phyloP scores from a whole-genome alignment of 345 rosid species.

The Ceriops decandra region DNA sequence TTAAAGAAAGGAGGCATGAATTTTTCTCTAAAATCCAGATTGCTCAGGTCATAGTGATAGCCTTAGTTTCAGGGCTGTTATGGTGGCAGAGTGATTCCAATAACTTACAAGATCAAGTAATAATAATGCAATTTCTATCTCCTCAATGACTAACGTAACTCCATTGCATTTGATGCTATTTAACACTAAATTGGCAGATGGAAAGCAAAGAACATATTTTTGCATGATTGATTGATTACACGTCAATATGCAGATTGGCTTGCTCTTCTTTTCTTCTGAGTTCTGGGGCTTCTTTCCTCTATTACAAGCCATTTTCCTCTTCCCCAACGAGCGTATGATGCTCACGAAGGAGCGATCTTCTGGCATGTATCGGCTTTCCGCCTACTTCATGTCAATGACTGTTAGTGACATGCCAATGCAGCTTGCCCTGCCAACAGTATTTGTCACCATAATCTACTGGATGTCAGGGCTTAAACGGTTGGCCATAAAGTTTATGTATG shows the following conservation, averaged over 20 bases:
- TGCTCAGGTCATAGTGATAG: conserved; percentile 31
- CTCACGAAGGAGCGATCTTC: conserved; percentile 81
- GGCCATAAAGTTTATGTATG: conserved; percentile 32
- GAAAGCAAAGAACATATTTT: neutral
- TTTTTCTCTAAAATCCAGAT: conserved; percentile 39
- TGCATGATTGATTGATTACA: neutral
- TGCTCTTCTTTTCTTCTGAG: conserved; percentile 58
- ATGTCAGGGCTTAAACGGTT: conserved; percentile 61
- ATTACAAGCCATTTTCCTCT: conserved; percentile 66
- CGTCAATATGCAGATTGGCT: conserved; percentile 49
- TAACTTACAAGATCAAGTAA: conserved; percentile 62
- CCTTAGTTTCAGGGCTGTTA: conserved; percentile 36
- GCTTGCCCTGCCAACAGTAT: conserved; percentile 55
- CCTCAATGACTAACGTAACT: too few relatives aligned
- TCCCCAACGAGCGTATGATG: conserved; percentile 77
- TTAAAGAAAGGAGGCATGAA: conserved; percentile 45
- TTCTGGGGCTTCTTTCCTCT: conserved; percentile 74
- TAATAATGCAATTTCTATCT: neutral
- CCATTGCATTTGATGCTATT: too few relatives aligned
- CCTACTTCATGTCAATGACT: conserved; percentile 66
- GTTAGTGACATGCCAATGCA: conserved; percentile 71
- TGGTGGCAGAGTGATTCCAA: conserved; percentile 47
- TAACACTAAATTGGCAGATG: neutral
- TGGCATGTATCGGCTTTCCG: conserved; percentile 72
- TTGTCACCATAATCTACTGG: conserved; percentile 53